Evolutionary conservation across 2,329 filamentous ascomycete species (phyloP), one percentile per base, ranked within the genome.

Genomic region (Talaromyces funiculosus): DNA sequence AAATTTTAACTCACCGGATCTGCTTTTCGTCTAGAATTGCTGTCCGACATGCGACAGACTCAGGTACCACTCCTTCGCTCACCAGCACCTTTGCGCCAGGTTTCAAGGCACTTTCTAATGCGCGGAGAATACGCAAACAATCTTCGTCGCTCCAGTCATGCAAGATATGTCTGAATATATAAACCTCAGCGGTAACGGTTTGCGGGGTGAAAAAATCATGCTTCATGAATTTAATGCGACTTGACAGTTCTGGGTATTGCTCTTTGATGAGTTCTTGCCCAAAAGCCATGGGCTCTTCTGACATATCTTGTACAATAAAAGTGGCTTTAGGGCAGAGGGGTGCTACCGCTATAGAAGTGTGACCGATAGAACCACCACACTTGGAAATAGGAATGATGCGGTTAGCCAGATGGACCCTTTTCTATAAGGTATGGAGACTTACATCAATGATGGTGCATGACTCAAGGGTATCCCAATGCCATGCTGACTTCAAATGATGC

Each of bases 201-300:
- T 45, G 42, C 16, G 14, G 10, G 10, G 42, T 45, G 12, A 86
- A 84, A 67, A 87, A 85, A 65, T 86, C 80, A 67, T 87, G 83
- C 3, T 73, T 72, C 61, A 76, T 72, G 61, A 76, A 76, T 10
- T 62, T 67, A 57, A 73, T 67, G 49, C 71, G 37, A 22, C 18
- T 18, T 12, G n/a, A n/a, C n/a, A 58, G 55, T 8, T 58, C 42
- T 9, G 22, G 40, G n/a, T 43, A 43, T 43, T 18, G 40, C 5
- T 10, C 24, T 43, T n/a, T n/a, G n/a, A n/a, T n/a, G n/a, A n/a
- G n/a, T n/a, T n/a, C n/a, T n/a, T n/a, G 55, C 16, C 55, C 55
- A 29, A 58, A 9, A 8, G 37, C 42, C 18, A 58, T 29, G 6
- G 26, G 42, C n/a, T 49, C 40, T n/a, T 4, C 18, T 18, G 31